phyloP scores from a whole-genome alignment of 352 stramenopile species.

The Phytophthora crassamura region DNA sequence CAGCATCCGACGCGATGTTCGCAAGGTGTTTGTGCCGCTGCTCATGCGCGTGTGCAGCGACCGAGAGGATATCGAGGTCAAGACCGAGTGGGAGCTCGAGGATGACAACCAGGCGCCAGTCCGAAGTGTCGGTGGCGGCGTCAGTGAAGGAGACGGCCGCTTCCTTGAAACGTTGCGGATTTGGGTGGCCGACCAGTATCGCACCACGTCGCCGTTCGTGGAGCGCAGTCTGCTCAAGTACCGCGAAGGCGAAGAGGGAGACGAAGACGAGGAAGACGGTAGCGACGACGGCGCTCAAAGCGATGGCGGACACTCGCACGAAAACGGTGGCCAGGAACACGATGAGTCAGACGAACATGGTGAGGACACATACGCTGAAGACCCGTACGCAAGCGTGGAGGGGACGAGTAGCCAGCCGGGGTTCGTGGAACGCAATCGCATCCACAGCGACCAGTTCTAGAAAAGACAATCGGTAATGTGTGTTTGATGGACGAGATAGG shows the following conservation, averaged over 20 bases:
- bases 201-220: constrained; percentile 86
- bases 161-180: constrained; percentile 87
- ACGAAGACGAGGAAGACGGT: constrained; percentile 50
- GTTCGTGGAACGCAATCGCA: constrained; percentile 58
- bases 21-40: constrained; percentile 84
- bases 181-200: constrained; percentile 87
- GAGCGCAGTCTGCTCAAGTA: constrained; percentile 87
- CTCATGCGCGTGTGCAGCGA: constrained; percentile 80
- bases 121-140: constrained; percentile 58
- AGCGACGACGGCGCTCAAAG: constrained; percentile 20
- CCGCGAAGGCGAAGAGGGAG: constrained; percentile 63
- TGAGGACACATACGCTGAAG: constrained; percentile 21
- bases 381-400: constrained; percentile 23
- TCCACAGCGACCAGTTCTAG: constrained; percentile 69
- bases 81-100: constrained; percentile 88
- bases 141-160: constrained; percentile 69
- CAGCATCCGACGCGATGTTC: constrained; percentile 76
- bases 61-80: constrained; percentile 84
- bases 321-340: constrained; percentile 14
- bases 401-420: constrained; percentile 54
- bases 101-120: constrained; percentile 75
- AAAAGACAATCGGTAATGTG: not conserved
- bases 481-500: constrained; percentile 2
- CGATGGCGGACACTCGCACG: constrained; percentile 14
- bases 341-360: constrained; percentile 13